Evolutionary conservation across 176 grass and related monocot species (phyloP), one percentile per base, ranked within the genome.

Genomic region (Triticum monococcum): DNA sequence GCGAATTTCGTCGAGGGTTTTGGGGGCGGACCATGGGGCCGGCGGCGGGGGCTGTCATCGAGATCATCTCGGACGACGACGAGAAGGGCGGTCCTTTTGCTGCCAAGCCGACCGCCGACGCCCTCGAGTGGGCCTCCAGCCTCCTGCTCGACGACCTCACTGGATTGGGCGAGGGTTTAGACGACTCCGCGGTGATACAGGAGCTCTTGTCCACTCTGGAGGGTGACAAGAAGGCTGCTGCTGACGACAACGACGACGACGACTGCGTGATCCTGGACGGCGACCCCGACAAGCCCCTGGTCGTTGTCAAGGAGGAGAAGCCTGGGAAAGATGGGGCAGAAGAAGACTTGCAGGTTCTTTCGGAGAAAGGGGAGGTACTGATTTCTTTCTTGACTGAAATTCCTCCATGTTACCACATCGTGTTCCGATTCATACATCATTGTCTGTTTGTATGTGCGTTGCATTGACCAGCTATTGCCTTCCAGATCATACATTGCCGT

Each of bases 31-130:
- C 20, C 72, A 75, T 92, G 96, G 91, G 78, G 73, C 68, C 86
- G n/a, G 84, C 64, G 38, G 86, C 45, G 77, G 54, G 48, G 26
- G 87, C 23, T 67, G 48, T 83, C 32, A 71, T 98, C 40, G 96
- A 88, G 13, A 88, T 95, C 79, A 81, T 88, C 79, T 98, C 93
- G 3, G 91, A 95, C n/a, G 93, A 95, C n/a, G 93, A 98, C 33
- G 88, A 87, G 68, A 75, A 64, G 46, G 81, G 75, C 45, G 16
- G 4, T 23, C 11, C 78, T 31, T 30, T 14, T 5, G 46, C 11
- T 6, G 72, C 5, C 32, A 69, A 82, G 24, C 17, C 36, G 8
- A 14, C 80, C 12, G 41, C 61, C 3, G 62, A 36, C 26, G 17
- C 68, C 24, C 64, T 92, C 28, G 68, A 56, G 3, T 88, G 84